Conservation (phyloP, 306 rosid genomes). For the barrel medic (Medicago truncatula) region DNA sequence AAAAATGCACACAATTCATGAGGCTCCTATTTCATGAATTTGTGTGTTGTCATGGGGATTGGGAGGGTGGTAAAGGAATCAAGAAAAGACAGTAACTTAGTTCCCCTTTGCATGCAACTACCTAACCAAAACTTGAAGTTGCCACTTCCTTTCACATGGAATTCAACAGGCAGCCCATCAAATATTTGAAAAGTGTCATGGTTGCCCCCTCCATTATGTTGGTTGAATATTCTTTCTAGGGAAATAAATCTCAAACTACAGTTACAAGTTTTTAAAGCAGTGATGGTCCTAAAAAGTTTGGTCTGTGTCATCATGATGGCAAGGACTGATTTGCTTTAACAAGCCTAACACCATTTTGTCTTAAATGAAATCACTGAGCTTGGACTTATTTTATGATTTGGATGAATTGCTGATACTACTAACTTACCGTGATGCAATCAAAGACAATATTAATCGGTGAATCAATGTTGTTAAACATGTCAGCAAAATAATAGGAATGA, state of each 20-base stretch:
- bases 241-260: constrained; percentile 24
- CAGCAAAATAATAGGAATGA: background rate
- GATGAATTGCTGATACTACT: background rate
- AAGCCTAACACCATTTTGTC: background rate
- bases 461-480: background rate
- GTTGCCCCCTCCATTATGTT: constrained; percentile 31
- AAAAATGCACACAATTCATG: background rate
- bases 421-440: background rate
- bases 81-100: background rate
- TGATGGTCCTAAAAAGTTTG: constrained; percentile 32
- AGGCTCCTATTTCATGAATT: background rate
- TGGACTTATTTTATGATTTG: background rate
- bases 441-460: constrained; percentile 8
- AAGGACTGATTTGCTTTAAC: constrained; percentile 5
- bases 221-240: constrained; percentile 32
- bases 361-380: constrained; percentile 10
- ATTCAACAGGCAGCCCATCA: constrained; percentile 7
- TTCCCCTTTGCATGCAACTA: constrained; percentile 14
- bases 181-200: constrained; percentile 29
- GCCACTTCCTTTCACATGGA: constrained; percentile 19
- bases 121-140: constrained; percentile 20
- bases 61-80: background rate
- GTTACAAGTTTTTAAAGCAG: background rate
- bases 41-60: background rate
- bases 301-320: constrained; percentile 4